These are phyloP conservation scores for Penicillium mononematosum DNA, from an alignment of 495 filamentous ascomycete species.

Conservation along the genomic window DNA sequence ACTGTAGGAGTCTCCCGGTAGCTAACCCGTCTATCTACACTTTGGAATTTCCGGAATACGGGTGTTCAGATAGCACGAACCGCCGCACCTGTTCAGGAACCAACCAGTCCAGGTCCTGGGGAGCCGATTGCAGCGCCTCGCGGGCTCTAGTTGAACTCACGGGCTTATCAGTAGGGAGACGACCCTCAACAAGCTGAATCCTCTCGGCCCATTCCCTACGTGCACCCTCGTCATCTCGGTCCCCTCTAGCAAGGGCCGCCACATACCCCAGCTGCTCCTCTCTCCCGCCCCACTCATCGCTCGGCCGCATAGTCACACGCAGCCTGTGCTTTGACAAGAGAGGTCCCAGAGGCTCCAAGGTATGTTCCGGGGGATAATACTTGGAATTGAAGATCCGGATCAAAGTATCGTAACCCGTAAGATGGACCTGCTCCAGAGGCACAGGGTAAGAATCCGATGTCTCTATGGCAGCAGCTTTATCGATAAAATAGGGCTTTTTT, in stretches of 20 bases:
- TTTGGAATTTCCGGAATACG: conserved; percentile 28
- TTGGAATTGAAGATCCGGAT: conserved; percentile 78
- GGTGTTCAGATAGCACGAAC: conserved; percentile 51
- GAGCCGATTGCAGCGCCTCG: conserved; percentile 56
- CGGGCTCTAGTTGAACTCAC: conserved; percentile 83
- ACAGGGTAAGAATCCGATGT: conserved; percentile 48
- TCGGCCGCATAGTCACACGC: conserved; percentile 68
- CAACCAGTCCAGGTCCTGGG: conserved; percentile 56
- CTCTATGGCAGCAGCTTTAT: conserved; percentile 73
- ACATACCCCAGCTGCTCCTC: conserved; percentile 62
- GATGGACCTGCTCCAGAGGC: conserved; percentile 64
- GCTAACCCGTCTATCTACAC: background rate
- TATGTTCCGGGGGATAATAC: conserved; percentile 69
- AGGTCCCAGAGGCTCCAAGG: conserved; percentile 55
- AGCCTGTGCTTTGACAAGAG: conserved; percentile 72
- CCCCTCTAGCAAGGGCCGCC: conserved; percentile 48
- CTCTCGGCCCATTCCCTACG: conserved; percentile 64
- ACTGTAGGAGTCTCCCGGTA: background rate
- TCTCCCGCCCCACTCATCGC: conserved; percentile 61
- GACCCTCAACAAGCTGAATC: conserved; percentile 68
- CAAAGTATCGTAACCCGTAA: conserved; percentile 86
- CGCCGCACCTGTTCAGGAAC: conserved; percentile 61
- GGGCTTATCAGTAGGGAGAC: conserved; percentile 49
- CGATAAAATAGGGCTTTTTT: conserved; percentile 77
- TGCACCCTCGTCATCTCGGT: conserved; percentile 56